phyloP scores from a whole-genome alignment of 208 protist species.

The Trypanosoma grayi region DNA sequence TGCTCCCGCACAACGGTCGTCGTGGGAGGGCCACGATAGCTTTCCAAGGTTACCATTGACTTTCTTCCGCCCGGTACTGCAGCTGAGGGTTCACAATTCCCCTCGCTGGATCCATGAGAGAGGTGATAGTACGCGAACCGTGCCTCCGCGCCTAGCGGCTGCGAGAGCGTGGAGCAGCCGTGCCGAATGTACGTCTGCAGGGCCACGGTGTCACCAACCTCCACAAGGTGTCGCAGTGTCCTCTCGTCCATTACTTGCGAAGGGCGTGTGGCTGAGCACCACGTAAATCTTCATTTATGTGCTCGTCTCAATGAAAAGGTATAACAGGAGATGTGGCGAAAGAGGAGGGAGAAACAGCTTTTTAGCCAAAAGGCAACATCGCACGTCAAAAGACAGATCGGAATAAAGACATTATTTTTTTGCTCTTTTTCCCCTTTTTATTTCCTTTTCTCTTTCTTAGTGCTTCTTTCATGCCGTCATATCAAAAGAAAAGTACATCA shows the following conservation, averaged over 20 bases:
- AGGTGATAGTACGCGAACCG: constrained; percentile 16
- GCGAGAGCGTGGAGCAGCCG: background rate
- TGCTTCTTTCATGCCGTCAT: no score
- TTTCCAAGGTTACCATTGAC: background rate
- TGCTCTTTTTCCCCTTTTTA: no score
- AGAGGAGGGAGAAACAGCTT: background rate
- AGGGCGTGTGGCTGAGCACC: background rate
- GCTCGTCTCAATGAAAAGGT: background rate
- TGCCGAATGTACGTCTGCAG: constrained; percentile 9
- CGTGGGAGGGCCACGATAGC: constrained; percentile 13
- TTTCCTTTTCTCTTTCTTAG: no score
- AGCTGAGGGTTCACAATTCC: background rate
- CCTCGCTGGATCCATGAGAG: background rate
- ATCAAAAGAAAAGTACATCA: constrained; percentile 2
- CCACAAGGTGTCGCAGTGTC: background rate
- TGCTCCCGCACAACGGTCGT: background rate
- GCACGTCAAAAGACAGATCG: background rate
- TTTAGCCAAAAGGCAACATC: background rate
- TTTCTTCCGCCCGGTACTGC: background rate
- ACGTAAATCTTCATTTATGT: background rate
- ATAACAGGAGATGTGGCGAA: background rate
- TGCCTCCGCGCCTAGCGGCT: constrained; percentile 11
- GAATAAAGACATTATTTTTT: no score
- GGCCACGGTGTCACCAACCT: background rate
- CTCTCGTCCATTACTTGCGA: constrained; percentile 5